Base-by-base conservation (phyloP, 495 filamentous ascomycete genomes). In the Tuber brumale region DNA sequence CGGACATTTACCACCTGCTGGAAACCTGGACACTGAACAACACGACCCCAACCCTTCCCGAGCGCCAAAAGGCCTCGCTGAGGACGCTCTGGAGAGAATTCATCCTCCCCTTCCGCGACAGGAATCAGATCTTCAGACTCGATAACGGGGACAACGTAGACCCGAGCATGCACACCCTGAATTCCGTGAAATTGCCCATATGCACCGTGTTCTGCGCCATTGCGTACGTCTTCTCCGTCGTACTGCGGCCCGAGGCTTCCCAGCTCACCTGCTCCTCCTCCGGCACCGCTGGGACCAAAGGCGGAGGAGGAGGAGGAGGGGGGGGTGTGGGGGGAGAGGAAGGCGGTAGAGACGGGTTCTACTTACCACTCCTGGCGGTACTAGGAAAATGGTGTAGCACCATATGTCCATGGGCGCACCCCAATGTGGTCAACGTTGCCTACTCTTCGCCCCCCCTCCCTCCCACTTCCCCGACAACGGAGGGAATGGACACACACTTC, bases 181-280 rank as follows among this genome's bases (percentile, higher is more conserved):
- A 75, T 19, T 39, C 27, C 2, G 69, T 72, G 27, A 41, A 2
- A 10, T 35, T 75, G 4, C 76, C 76, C 3, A 61, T 75, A 31
- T 77, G 76, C 73, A 75, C 72, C 1, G 41, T 77, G 41, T 77
- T 77, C 18, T 77, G 72, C 31, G 72, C 76, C 5, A 44, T 77
- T 5, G 76, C 45, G 14, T 71, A 51, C 37, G 71, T 77, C 44
- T 73, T 77, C 23, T 77, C 75, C 14, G 74, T 48, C 3, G 75
- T 77, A 31, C 27, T 77, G 23, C 57, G 57, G 23, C 72, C 75
- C 2, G 66, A 74, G 57, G 27, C 14, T 12, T 31, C 57, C 0
- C 57, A 66, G 31, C 57, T 66, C 51, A 61, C 51, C 10, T 27
- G n/a, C 51, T 0, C 27, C 57, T 18, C 57, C 57, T 16, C 21